These are phyloP conservation scores for Beauveria sp. DNA, from an alignment of 2,329 filamentous ascomycete species.

Conservation along the genomic window DNA sequence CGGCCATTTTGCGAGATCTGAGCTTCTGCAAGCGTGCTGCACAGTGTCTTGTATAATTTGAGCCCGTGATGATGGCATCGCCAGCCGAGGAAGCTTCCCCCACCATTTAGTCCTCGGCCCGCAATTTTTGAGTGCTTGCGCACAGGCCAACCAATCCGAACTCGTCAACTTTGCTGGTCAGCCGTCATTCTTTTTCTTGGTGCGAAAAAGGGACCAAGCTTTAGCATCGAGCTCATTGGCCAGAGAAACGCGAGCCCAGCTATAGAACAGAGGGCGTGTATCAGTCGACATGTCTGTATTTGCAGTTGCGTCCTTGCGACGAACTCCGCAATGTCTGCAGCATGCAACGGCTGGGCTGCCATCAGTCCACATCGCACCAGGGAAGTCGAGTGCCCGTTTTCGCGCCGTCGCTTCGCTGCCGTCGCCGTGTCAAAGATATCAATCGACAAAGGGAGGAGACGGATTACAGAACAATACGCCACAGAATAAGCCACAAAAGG, in stretches of 20 bases:
- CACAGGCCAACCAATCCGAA: constrained; percentile 1
- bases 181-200: constrained; percentile 2
- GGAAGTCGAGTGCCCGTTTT: constrained; percentile 21
- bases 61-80: background rate
- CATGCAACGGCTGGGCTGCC: constrained; percentile 23
- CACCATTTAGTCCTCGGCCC: constrained; percentile 7
- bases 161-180: background rate
- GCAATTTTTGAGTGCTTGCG: constrained; percentile 1
- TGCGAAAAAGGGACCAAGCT: constrained; percentile 1
- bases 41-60: constrained; percentile 3
- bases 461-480: constrained; percentile 17
- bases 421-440: constrained; percentile 21
- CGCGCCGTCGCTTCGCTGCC: constrained; percentile 23
- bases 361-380: constrained; percentile 25
- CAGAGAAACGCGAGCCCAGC: background rate
- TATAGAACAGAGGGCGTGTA: background rate
- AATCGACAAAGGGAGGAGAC: constrained; percentile 18
- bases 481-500: constrained; percentile 16
- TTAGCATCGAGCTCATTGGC: background rate
- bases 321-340: constrained; percentile 23
- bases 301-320: constrained; percentile 27
- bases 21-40: background rate
- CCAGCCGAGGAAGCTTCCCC: constrained; percentile 8
- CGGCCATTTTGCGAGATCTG: constrained; percentile 38
- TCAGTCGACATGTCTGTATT: constrained; percentile 25